Base-by-base conservation (phyloP, 163 green algal genomes). In the Coccomyxa subellipsoidea region DNA sequence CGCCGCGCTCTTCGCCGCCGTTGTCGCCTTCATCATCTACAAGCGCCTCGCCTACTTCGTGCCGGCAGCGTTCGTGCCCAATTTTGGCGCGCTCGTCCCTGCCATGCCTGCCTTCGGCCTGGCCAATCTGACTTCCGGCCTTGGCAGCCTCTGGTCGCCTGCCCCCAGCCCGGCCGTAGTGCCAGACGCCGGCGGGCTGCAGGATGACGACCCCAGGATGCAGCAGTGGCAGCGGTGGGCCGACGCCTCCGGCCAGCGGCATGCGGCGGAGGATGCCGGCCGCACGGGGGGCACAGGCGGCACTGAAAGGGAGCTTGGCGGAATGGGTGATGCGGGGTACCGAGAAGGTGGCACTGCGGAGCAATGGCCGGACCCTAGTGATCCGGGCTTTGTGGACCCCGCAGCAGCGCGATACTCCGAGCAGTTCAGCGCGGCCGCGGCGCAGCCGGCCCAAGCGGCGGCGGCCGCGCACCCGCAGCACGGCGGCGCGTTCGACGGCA, bases 11-110 rank as follows among this genome's bases (percentile, higher is more conserved):
- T 93, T 93, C 78, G 32, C 78, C 21, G 34, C 87, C 15, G 82
- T 87, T 9, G 87, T 86, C 5, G 54, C 79, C 29, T 92, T 92
- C 82, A 86, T 93, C 34, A 37, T 86, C 23, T 76, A 87, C 10
- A 91, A 91, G 79, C 85, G 89, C 6, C 36, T 78, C 15, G 32
- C 69, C 27, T 88, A 90, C 80, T 92, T 92, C 77, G 77, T 89
- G 2, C 88, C 88, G 23, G 18, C 70, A 8, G 70, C 32, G 4
- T n/a, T 77, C 10, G 18, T 77, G 18, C 31, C 31, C 70, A 77
- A 34, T 32, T 32, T 77, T n/a, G 32, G 27, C 2, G 32, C 70
- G 32, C 70, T 77, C 66, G 23, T 59, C 15, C 47, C 3, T 1
- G 47, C 47, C 47, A 2, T 59, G 47, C 47, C 47, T 12, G 47